Base-by-base conservation (phyloP, 2,329 filamentous ascomycete species). In the Emydomyces testavorans region DNA sequence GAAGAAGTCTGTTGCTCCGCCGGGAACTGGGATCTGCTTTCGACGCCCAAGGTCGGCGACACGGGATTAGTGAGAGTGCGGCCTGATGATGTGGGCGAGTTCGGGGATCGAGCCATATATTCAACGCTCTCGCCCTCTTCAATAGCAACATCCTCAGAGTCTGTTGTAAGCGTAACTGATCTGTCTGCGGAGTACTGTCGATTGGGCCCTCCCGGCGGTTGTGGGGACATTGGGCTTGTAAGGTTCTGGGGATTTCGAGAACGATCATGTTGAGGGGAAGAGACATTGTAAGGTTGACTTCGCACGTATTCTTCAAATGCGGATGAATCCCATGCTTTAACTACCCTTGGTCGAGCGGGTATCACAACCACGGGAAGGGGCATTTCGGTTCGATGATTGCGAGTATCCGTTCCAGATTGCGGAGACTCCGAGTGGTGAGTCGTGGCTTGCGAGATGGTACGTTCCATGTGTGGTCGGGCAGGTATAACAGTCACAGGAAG, bases 401-500 rank as follows among this genome's bases (percentile, higher is more conserved):
- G 54, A n/a, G 68, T 64, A 3, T 48, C 40, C 10, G 26, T 43
- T 43, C 40, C 40, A 18, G 40, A 34, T 31, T 37, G 34, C 4
- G 31, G 32, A 15, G 50, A 44, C 15, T 20, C 43, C 18, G 41
- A 35, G 10, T n/a, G 20, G 24, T 15, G 29, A 18, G 23, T 4
- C 7, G 50, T 52, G 23, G 40, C 36, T 2, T 55, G 46, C 4
- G 56, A 48, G 11, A 48, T 47, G 24, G 57, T 54, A n/a, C 57
- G 52, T 18, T 59, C 49, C 29, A 48, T 58, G 56, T 46, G 58
- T 52, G 16, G 35, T 31, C 47, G 46, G 10, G 32, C 47, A 2
- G 78, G 78, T 43, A 82, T 78, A 24, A 81, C 70, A 0, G 76
- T 81, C 16, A 80, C 71, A 1, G 76, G 76, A 10, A 79, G 56